phyloP scores from a whole-genome alignment of 768 basidiomycete genomes.

The Chalciporus chontae region DNA sequence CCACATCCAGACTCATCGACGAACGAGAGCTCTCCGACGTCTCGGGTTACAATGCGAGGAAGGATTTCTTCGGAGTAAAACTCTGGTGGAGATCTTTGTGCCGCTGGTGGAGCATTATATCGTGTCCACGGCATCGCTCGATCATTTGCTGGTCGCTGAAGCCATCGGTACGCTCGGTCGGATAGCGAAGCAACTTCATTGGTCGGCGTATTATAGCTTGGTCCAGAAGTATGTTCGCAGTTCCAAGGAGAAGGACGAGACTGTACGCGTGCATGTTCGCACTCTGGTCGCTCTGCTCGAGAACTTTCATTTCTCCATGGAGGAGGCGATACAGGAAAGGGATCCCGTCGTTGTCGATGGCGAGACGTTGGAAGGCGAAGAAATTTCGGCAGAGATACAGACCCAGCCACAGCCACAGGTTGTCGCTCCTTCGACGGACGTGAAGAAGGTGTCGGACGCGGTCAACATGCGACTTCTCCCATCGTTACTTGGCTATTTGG shows the following conservation, averaged over 20 bases:
- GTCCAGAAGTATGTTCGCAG: constrained; percentile 80
- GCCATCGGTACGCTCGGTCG: constrained; percentile 77
- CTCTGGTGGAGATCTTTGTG: constrained; percentile 77
- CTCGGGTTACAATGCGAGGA: constrained; percentile 74
- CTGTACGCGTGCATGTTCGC: constrained; percentile 81
- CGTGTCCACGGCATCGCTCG: constrained; percentile 51
- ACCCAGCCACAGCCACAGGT: constrained; percentile 2
- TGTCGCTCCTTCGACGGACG: constrained; percentile 7
- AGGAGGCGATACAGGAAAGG: constrained; percentile 41
- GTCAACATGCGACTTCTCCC: constrained; percentile 79
- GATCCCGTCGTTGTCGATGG: constrained; percentile 31
- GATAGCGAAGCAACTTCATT: constrained; percentile 71
- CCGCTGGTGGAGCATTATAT: constrained; percentile 86
- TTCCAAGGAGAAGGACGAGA: constrained; percentile 60
- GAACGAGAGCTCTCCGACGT: constrained; percentile 81
- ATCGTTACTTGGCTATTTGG: constrained; percentile 71
- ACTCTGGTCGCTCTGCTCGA: constrained; percentile 81
- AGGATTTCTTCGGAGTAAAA: constrained; percentile 61
- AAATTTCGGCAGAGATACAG: constrained; percentile 15
- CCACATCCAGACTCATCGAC: constrained; percentile 89
- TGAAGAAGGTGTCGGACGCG: constrained; percentile 59
- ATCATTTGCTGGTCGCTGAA: constrained; percentile 89
- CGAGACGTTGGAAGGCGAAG: constrained; percentile 28
- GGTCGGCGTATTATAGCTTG: constrained; percentile 79
- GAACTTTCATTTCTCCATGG: constrained; percentile 89